phyloP scores from a whole-genome alignment of 495 filamentous ascomycete species.

The Cryomyces antarcticus region DNA sequence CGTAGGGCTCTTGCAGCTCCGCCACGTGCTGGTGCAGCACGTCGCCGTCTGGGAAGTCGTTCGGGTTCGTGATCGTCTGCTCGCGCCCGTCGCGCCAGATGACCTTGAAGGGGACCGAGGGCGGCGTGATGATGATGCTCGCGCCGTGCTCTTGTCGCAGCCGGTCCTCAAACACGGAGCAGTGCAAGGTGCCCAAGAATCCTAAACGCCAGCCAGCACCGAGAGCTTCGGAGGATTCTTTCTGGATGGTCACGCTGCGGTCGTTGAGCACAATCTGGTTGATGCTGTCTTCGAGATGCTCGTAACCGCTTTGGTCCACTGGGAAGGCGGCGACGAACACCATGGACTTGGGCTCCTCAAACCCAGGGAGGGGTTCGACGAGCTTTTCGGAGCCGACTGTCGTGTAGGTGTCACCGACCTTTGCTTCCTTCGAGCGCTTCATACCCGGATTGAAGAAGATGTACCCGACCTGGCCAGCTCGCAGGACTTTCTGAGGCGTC shows the following conservation, averaged over 20 bases:
- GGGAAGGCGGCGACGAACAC: conserved; percentile 96
- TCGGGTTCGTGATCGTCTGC: conserved; percentile 61
- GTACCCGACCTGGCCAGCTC: conserved; percentile 89
- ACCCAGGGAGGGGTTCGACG: conserved; percentile 71
- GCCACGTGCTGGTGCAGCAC: conserved; percentile 33
- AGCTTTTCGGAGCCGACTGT: conserved; percentile 55
- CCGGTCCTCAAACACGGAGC: conserved; percentile 96
- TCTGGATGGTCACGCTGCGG: conserved; percentile 78
- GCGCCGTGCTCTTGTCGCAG: conserved; percentile 85
- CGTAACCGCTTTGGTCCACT: conserved; percentile 69
- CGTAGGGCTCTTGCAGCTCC: conserved; percentile 67
- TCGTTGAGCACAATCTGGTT: conserved; percentile 88
- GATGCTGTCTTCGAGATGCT: conserved; percentile 81
- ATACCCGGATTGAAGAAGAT: conserved; percentile 95
- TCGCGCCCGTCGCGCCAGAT: conserved; percentile 53
- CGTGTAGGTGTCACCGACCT: conserved; percentile 89
- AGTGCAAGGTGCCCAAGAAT: conserved; percentile 90
- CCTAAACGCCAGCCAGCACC: conserved; percentile 88
- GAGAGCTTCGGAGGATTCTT: conserved; percentile 80
- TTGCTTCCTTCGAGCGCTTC: conserved; percentile 86
- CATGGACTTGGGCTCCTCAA: conserved; percentile 97
- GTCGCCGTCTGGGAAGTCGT: conserved; percentile 65
- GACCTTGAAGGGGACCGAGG: conserved; percentile 79
- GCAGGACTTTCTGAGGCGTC: conserved; percentile 55
- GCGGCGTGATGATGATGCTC: conserved; percentile 91